Percentiles rank a stretch among this genome's conserved stretches.
phyloP scores from a whole-genome alignment of 2,329 filamentous ascomycete species.

The Didymosphaeria variabile region DNA sequence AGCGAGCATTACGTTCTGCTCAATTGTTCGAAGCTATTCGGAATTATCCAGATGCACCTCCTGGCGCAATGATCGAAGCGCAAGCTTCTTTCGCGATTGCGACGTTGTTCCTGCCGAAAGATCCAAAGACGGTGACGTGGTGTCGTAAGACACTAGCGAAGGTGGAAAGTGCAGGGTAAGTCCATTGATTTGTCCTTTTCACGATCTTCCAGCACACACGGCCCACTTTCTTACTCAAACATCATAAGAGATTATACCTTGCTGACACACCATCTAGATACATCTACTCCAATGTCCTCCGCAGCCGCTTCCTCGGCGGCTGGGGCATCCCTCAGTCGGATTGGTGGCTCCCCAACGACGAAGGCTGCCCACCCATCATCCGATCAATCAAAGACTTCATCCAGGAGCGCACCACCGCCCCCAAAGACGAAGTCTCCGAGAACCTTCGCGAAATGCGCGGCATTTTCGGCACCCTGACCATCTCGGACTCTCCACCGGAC shows the following conservation, averaged over 20 bases:
- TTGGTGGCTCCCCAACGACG: constrained; percentile 91
- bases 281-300: constrained; percentile 79
- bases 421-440: constrained; percentile 63
- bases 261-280: constrained; percentile 66
- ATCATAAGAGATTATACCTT: neutral
- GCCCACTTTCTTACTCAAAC: neutral
- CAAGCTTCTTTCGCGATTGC: constrained; percentile 81
- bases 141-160: constrained; percentile 78
- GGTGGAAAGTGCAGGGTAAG: constrained; percentile 82
- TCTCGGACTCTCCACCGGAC: constrained; percentile 45
- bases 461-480: constrained; percentile 62
- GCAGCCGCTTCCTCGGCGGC: constrained; percentile 76
- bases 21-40: constrained; percentile 83
- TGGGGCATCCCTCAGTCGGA: constrained; percentile 77
- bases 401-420: constrained; percentile 71
- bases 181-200: constrained; percentile 19
- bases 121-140: constrained; percentile 79
- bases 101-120: constrained; percentile 80
- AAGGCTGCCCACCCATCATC: constrained; percentile 77
- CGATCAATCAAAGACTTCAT: constrained; percentile 82
- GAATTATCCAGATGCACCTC: constrained; percentile 73
- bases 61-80: constrained; percentile 74
- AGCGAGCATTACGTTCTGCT: constrained; percentile 74
- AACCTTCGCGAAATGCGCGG: constrained; percentile 78
- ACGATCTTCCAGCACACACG: neutral